Percentiles rank a stretch among this genome's conserved stretches.
Conservation (phyloP, 345 rosid species). For the Theobroma cacao region DNA sequence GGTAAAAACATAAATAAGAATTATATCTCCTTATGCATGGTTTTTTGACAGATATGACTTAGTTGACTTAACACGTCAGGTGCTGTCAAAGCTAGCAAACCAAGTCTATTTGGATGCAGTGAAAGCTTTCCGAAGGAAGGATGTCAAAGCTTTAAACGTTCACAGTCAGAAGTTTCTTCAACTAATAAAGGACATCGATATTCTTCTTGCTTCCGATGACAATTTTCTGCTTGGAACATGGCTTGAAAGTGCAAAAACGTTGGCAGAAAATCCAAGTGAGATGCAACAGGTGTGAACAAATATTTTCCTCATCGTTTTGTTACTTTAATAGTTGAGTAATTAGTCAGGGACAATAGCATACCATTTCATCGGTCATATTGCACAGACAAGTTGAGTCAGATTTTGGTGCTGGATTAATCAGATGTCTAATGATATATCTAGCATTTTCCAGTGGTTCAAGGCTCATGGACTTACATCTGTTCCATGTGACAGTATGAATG, state of each 20-base stretch:
- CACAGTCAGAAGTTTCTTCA: conserved; percentile 54
- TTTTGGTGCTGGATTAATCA: neutral
- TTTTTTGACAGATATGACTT: conserved; percentile 71
- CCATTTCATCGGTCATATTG: neutral
- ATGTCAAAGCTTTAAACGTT: conserved; percentile 41
- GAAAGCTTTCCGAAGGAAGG: conserved; percentile 50
- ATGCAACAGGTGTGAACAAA: conserved; percentile 55
- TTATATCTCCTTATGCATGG: neutral
- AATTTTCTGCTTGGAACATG: conserved; percentile 86
- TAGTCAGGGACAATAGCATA: neutral
- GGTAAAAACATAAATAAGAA: neutral
- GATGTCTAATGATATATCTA: neutral
- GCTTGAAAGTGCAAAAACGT: conserved; percentile 79
- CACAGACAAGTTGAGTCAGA: neutral
- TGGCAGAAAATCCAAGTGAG: conserved; percentile 59
- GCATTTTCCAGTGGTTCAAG: neutral
- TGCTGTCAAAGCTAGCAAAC: conserved; percentile 83
- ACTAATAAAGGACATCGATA: conserved; percentile 70
- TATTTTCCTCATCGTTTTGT: neutral
- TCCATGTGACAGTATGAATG: conserved; percentile 60
- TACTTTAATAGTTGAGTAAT: neutral
- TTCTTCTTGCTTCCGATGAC: conserved; percentile 77
- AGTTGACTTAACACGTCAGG: conserved; percentile 93
- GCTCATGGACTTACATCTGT: neutral
- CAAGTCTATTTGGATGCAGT: conserved; percentile 69